Evolutionary conservation across 768 basidiomycete genomes (phyloP).

Genomic region (Cubamyces sp.): DNA sequence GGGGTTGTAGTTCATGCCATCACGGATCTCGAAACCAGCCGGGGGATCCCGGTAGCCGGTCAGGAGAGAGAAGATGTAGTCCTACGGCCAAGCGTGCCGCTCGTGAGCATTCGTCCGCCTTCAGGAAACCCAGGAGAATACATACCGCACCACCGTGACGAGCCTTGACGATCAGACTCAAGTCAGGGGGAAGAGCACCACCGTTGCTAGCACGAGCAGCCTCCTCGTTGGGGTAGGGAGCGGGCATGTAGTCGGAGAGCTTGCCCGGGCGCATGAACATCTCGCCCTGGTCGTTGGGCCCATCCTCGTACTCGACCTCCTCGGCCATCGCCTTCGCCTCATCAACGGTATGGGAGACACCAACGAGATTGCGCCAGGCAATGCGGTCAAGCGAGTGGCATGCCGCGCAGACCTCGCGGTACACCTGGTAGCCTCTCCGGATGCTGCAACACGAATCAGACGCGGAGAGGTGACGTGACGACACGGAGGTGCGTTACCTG

Average conservation of each 20-base stretch:
- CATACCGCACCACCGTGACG: slow-evolving; percentile 94
- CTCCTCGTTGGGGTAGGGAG: slow-evolving; percentile 96
- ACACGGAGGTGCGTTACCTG: slow-evolving; percentile 55
- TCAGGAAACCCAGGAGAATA: slow-evolving; percentile 27
- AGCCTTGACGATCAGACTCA: slow-evolving; percentile 97
- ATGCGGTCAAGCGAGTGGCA: slow-evolving; percentile 99
- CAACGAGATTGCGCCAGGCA: slow-evolving; percentile 99
- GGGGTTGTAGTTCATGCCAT: slow-evolving; percentile 99
- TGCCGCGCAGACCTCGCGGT: slow-evolving; percentile 98
- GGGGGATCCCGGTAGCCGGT: slow-evolving; percentile 98
- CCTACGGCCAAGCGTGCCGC: slow-evolving; percentile 48
- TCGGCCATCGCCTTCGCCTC: slow-evolving; percentile 92
- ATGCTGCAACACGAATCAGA: slow-evolving; percentile 56
- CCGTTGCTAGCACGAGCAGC: slow-evolving; percentile 93
- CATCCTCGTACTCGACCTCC: slow-evolving; percentile 96
- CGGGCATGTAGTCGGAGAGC: slow-evolving; percentile 94
- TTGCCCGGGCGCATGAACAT: slow-evolving; percentile 99
- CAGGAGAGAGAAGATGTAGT: slow-evolving; percentile 95
- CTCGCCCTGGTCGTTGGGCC: slow-evolving; percentile 91
- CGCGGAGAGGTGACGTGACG: slow-evolving; percentile 19
- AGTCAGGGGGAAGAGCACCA: slow-evolving; percentile 95
- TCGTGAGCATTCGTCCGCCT: not conserved
- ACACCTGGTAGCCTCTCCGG: slow-evolving; percentile 94
- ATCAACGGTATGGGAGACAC: slow-evolving; percentile 93
- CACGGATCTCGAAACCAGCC: slow-evolving; percentile 91